These are phyloP conservation scores for Ganoderma sinense DNA, from an alignment of 1,284 basidiomycete genomes.

Conservation along the genomic window DNA sequence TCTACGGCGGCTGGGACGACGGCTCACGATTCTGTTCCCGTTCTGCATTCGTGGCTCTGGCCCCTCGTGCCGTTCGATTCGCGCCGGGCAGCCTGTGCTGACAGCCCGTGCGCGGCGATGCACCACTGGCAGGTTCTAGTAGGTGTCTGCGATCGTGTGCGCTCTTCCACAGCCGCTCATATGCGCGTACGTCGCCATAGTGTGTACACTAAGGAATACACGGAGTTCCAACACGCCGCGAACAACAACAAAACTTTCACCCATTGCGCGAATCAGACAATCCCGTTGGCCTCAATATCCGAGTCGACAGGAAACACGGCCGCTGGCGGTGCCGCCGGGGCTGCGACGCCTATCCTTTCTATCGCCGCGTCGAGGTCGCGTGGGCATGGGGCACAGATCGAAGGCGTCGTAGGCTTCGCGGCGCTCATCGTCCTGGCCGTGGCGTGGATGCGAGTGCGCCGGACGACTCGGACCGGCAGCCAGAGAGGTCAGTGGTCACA, in stretches of 20 bases:
- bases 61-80: too few relatives aligned
- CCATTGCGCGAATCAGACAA: constrained; percentile 18
- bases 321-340: neutral
- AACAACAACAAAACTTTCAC: constrained; percentile 24
- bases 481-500: neutral
- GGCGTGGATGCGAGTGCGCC: neutral
- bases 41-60: too few relatives aligned
- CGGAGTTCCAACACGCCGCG: constrained; percentile 14
- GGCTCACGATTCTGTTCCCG: too few relatives aligned
- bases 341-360: neutral
- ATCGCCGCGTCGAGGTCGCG: neutral
- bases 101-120: too few relatives aligned
- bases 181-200: neutral
- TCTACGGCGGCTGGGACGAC: constrained; percentile 24
- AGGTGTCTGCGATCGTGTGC: neutral
- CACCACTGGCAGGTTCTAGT: neutral
- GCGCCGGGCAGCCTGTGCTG: too few relatives aligned
- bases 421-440: neutral
- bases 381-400: neutral
- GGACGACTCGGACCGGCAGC: neutral
- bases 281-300: neutral
- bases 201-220: constrained; percentile 21
- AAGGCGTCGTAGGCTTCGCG: neutral
- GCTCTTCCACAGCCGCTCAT: neutral
- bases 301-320: too few relatives aligned